Evolutionary conservation across 1,139 yeast species (phyloP).

Genomic region (Kazachstania sp.): DNA sequence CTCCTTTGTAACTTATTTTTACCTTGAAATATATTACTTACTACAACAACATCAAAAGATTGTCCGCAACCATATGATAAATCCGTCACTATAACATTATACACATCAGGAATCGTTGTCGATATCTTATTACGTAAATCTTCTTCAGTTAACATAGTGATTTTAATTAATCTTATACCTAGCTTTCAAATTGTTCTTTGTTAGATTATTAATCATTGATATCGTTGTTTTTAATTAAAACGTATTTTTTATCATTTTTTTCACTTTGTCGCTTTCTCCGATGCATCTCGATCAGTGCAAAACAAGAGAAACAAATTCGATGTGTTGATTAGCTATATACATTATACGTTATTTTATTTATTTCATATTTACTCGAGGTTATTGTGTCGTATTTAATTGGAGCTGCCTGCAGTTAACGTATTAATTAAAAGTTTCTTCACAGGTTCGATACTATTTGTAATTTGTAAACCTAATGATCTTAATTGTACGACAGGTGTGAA

Average conservation of each 20-base stretch:
- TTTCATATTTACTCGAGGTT: no score
- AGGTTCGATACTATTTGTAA: slow-evolving; percentile 53
- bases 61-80: slow-evolving; percentile 80
- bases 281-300: neutral
- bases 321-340: no score
- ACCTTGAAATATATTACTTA: slow-evolving; percentile 65
- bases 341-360: no score
- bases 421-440: slow-evolving; percentile 52
- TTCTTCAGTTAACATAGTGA: slow-evolving; percentile 20
- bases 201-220: neutral
- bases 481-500: slow-evolving; percentile 63
- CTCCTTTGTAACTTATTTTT: slow-evolving; percentile 83
- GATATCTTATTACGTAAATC: slow-evolving; percentile 20
- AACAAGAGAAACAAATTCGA: no score
- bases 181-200: no score
- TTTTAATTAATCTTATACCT: no score
- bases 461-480: slow-evolving; percentile 67
- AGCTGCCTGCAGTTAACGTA: slow-evolving; percentile 18
- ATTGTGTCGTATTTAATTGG: neutral
- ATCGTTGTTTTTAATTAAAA: neutral
- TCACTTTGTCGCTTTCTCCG: neutral
- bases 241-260: no score
- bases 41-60: slow-evolving; percentile 79
- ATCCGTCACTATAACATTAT: slow-evolving; percentile 30
- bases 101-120: slow-evolving; percentile 21